phyloP scores from a whole-genome alignment of 2,329 filamentous ascomycete species.

The Apiospora rasikravindrae region DNA sequence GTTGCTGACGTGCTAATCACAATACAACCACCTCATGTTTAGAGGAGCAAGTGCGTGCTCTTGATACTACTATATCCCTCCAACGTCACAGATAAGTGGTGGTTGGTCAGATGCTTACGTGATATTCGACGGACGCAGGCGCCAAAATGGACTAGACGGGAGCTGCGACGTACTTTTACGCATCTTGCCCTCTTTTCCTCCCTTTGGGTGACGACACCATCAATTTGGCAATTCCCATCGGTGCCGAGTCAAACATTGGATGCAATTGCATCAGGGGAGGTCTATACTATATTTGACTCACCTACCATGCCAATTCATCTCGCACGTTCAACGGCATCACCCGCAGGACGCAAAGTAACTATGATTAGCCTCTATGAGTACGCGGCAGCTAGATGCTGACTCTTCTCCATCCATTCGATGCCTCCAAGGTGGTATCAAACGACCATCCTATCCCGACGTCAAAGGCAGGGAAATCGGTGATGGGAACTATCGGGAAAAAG shows the following conservation, averaged over 20 bases:
- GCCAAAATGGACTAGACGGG: background rate
- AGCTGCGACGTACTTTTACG: background rate
- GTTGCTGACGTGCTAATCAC: background rate
- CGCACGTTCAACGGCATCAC: background rate
- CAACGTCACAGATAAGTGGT: background rate
- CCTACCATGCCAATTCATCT: background rate
- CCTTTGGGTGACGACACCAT: background rate
- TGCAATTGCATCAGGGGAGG: background rate
- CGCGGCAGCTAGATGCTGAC: background rate
- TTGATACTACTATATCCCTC: background rate
- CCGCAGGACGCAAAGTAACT: background rate
- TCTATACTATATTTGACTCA: constrained; percentile 8
- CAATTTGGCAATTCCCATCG: background rate
- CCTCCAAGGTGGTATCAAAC: constrained; percentile 5
- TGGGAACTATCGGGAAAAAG: background rate
- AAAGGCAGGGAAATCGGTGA: background rate
- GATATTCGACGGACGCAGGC: background rate
- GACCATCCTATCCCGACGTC: background rate
- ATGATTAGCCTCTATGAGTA: background rate
- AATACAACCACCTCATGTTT: background rate
- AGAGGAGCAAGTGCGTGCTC: background rate
- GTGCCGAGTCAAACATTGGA: constrained; percentile 1
- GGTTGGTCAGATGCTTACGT: background rate
- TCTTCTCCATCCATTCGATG: background rate
- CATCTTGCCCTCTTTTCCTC: background rate